Evolutionary conservation across 2,329 filamentous ascomycete genomes (phyloP).

Genomic region (Fusarium praegraminearum): DNA sequence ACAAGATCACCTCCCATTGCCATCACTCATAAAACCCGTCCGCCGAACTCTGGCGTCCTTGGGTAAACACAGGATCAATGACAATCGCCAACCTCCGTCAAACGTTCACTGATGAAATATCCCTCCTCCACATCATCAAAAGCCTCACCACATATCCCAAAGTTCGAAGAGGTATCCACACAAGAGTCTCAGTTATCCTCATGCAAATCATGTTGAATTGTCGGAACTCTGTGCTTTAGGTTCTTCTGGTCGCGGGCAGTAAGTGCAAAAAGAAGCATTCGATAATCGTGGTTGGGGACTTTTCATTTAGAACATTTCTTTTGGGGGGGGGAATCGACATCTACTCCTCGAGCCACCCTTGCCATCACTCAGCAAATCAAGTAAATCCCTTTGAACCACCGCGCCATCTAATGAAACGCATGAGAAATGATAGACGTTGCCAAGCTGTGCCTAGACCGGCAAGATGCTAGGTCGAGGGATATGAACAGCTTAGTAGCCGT

Average conservation of each 20-base stretch:
- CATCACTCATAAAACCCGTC: constrained; percentile 45
- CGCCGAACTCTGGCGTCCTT: constrained; percentile 47
- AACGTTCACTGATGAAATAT: constrained; percentile 21
- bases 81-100: constrained; percentile 19
- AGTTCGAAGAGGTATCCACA: constrained; percentile 27
- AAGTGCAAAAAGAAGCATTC: constrained; percentile 40
- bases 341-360: constrained; percentile 56
- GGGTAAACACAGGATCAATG: constrained; percentile 20
- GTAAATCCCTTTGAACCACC: constrained; percentile 63
- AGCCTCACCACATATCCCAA: constrained; percentile 20
- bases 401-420: constrained; percentile 67
- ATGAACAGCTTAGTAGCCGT: constrained; percentile 80
- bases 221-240: constrained; percentile 52
- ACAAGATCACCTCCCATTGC: constrained; percentile 48
- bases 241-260: constrained; percentile 46
- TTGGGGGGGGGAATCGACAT: constrained; percentile 50
- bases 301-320: constrained; percentile 53
- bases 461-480: constrained; percentile 47
- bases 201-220: constrained; percentile 47
- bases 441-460: constrained; percentile 51
- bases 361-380: constrained; percentile 62
- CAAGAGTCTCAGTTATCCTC: constrained; percentile 43
- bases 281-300: constrained; percentile 47
- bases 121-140: constrained; percentile 10
- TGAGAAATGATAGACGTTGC: constrained; percentile 61